phyloP scores from a whole-genome alignment of 768 basidiomycete genomes.

The Boletus coccyginus region DNA sequence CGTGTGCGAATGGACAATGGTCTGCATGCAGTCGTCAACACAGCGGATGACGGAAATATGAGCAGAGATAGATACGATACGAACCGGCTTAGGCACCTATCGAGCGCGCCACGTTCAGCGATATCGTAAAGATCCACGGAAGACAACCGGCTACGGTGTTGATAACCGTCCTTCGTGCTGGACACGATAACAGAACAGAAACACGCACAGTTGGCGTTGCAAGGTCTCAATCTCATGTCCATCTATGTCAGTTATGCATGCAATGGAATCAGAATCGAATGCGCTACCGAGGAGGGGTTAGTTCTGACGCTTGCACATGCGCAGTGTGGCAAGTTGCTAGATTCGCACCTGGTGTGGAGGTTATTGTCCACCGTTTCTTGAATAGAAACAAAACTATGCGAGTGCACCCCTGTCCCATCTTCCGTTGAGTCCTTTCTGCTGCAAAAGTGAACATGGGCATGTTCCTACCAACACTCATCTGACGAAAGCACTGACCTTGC shows the following conservation, averaged over 20 bases:
- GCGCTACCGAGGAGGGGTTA: background rate
- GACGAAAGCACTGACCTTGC: background rate
- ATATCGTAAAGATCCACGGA: slow-evolving; percentile 5
- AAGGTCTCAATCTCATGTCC: background rate
- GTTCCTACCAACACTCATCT: no score
- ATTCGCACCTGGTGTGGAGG: background rate
- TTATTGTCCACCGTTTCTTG: background rate
- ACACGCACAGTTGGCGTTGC: slow-evolving; percentile 1
- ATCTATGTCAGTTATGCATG: background rate
- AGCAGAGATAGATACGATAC: background rate
- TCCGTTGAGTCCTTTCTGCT: no score
- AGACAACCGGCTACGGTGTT: no score
- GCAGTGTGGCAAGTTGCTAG: background rate
- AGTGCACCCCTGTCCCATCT: no score
- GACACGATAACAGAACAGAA: background rate
- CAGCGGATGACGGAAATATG: no score
- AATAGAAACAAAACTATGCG: no score
- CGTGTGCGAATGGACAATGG: background rate
- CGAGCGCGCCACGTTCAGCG: background rate
- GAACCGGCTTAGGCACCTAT: slow-evolving; percentile 8
- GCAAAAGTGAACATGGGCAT: no score
- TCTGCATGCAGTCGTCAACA: background rate
- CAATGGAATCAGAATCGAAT: background rate
- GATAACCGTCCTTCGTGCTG: background rate
- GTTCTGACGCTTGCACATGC: background rate